Evolutionary conservation across 2,329 filamentous ascomycete species (phyloP).

Genomic region (Elsinoe ampelina): DNA sequence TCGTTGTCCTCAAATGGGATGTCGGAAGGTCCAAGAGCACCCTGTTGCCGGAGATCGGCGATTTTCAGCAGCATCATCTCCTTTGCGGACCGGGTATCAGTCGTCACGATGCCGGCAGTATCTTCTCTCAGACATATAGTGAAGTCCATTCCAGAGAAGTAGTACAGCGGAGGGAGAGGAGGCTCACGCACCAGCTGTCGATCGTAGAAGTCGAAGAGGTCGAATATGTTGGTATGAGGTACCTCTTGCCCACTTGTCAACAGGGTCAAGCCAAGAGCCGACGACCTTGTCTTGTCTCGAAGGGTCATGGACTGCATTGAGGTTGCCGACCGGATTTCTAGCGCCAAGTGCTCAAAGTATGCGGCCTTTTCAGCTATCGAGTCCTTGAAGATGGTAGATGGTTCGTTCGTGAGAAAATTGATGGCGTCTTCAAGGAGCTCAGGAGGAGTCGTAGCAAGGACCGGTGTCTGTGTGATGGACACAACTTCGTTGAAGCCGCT

Average conservation of each 20-base stretch:
- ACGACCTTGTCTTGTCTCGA: slow-evolving; percentile 41
- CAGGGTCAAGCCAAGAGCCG: slow-evolving; percentile 68
- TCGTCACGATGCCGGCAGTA: slow-evolving; percentile 43
- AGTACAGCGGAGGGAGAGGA: slow-evolving; percentile 42
- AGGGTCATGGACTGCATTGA: slow-evolving; percentile 55
- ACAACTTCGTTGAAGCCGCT: slow-evolving; percentile 69
- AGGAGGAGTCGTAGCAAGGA: slow-evolving; percentile 52
- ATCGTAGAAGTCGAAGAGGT: slow-evolving; percentile 85
- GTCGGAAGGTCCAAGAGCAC: slow-evolving; percentile 23
- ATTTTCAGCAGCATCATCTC: slow-evolving; percentile 65
- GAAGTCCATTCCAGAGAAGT: slow-evolving; percentile 59
- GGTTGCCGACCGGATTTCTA: slow-evolving; percentile 71
- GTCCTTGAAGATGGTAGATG: slow-evolving; percentile 61
- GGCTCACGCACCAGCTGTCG: slow-evolving; percentile 45
- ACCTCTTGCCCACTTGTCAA: slow-evolving; percentile 57
- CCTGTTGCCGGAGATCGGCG: slow-evolving; percentile 47
- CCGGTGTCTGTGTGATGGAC: slow-evolving; percentile 60
- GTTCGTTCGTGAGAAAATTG: slow-evolving; percentile 61
- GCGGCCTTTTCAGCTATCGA: slow-evolving; percentile 70
- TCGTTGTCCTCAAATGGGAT: slow-evolving; percentile 24
- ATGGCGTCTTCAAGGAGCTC: background rate
- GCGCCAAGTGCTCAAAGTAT: slow-evolving; percentile 73
- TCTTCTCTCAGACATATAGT: slow-evolving; percentile 54
- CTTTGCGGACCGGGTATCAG: slow-evolving; percentile 57
- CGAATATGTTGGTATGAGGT: slow-evolving; percentile 69